Conservation (phyloP, 1,284 basidiomycete species). For the Papiliotrema fonsecae region DNA sequence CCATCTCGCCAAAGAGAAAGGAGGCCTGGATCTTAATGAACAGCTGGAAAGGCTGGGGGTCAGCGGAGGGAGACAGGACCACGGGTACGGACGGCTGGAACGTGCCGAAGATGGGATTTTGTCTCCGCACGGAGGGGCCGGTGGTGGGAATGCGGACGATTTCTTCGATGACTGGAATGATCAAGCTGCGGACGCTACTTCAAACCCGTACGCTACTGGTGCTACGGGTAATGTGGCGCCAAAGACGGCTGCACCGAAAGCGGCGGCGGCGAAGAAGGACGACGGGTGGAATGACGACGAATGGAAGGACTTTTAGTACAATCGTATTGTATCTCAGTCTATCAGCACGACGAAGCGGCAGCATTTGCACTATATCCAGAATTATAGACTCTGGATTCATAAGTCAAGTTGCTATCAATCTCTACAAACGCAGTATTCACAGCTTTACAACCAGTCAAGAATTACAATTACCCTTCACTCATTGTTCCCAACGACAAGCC, state of each 20-base stretch:
- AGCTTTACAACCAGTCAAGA: too few relatives aligned
- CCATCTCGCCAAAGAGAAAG: constrained; percentile 38
- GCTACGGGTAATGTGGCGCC: too few relatives aligned
- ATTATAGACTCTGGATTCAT: too few relatives aligned
- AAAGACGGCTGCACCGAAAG: neutral
- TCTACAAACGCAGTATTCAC: too few relatives aligned
- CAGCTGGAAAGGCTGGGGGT: constrained; percentile 41
- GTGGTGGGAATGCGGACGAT: constrained; percentile 24
- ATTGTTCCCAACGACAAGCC: constrained; percentile 22
- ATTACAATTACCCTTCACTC: too few relatives aligned
- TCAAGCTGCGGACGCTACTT: constrained; percentile 3
- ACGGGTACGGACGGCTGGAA: constrained; percentile 26
- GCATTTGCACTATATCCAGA: too few relatives aligned
- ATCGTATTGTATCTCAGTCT: too few relatives aligned
- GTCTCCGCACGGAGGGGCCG: constrained; percentile 19
- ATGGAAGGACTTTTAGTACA: constrained; percentile 39
- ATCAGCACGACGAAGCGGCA: too few relatives aligned
- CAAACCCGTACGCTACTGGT: neutral
- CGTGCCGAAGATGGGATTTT: constrained; percentile 27
- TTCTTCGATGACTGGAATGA: constrained; percentile 37
- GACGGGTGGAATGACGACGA: constrained; percentile 38
- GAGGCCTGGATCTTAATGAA: constrained; percentile 46
- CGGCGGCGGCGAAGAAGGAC: constrained; percentile 16
- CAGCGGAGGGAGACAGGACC: constrained; percentile 4
- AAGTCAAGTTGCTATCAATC: too few relatives aligned